phyloP scores from a whole-genome alignment of 345 rosid genomes.

The Citrus reticulata region DNA sequence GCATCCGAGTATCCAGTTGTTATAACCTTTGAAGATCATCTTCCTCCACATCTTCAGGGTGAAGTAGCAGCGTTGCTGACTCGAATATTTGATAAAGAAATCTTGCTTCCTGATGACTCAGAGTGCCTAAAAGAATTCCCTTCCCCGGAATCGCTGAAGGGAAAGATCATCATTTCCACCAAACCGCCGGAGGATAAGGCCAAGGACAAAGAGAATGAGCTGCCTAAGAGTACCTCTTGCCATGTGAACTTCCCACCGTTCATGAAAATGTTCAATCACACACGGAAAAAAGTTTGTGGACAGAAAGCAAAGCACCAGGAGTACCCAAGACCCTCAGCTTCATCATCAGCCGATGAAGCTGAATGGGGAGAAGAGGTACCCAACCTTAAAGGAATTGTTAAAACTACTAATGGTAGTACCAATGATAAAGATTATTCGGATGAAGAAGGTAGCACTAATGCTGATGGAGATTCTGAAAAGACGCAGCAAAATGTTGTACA shows the following conservation, averaged over 20 bases:
- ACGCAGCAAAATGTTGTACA: too few relatives aligned
- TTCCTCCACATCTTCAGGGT: neutral
- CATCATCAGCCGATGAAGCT: neutral
- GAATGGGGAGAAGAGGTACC: neutral
- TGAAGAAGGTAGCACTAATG: too few relatives aligned
- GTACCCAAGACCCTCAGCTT: too few relatives aligned
- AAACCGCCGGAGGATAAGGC: constrained; percentile 85
- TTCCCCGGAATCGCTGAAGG: constrained; percentile 66
- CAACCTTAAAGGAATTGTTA: neutral
- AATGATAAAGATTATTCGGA: too few relatives aligned
- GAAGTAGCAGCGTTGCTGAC: constrained; percentile 26
- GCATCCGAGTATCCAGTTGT: neutral
- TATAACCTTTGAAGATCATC: neutral
- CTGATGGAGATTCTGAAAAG: too few relatives aligned
- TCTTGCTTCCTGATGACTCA: constrained; percentile 51
- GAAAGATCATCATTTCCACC: constrained; percentile 74
- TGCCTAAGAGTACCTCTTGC: too few relatives aligned
- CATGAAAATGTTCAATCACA: too few relatives aligned
- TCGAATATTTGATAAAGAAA: constrained; percentile 60
- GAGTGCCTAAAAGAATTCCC: constrained; percentile 81
- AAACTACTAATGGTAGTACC: too few relatives aligned
- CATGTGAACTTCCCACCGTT: too few relatives aligned
- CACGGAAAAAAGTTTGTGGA: too few relatives aligned
- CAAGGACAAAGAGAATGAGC: constrained; percentile 37
- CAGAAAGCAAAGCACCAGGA: too few relatives aligned